Evolutionary conservation across 441 rosid species (phyloP).

Genomic region (Flueggea neowawraea): DNA sequence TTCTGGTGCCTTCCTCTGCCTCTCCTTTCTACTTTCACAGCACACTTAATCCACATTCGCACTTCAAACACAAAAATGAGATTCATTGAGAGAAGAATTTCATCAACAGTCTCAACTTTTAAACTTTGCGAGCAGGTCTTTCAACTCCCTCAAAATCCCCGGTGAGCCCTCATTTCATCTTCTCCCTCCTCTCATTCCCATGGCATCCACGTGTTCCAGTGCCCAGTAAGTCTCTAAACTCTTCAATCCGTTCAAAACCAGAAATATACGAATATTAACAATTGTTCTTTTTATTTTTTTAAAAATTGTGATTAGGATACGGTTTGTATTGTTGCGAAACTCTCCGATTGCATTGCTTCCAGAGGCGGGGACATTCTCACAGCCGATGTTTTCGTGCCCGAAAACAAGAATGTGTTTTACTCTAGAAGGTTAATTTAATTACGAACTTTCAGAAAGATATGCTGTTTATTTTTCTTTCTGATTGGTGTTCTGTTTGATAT

Average conservation of each 20-base stretch:
- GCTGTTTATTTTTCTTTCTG: not conserved
- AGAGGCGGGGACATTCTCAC: slow-evolving; percentile 89
- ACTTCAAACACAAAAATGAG: too few relatives aligned
- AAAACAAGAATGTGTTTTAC: slow-evolving; percentile 73
- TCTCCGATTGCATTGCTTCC: slow-evolving; percentile 91
- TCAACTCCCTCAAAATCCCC: slow-evolving; percentile 31
- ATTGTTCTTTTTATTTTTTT: too few relatives aligned
- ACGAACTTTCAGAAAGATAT: too few relatives aligned
- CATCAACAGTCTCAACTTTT: slow-evolving; percentile 33
- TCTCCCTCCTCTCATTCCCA: slow-evolving; percentile 45
- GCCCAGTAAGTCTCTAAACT: slow-evolving; percentile 51
- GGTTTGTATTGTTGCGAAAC: slow-evolving; percentile 86
- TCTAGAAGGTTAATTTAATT: slow-evolving; percentile 63
- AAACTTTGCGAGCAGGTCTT: slow-evolving; percentile 48
- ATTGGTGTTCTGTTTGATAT: slow-evolving; percentile 13
- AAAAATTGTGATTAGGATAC: slow-evolving; percentile 46
- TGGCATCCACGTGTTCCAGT: slow-evolving; percentile 91
- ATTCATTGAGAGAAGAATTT: slow-evolving; percentile 19
- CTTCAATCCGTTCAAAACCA: not conserved
- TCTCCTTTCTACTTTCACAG: too few relatives aligned
- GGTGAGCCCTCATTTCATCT: slow-evolving; percentile 44
- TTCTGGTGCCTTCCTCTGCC: too few relatives aligned
- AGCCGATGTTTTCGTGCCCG: slow-evolving; percentile 87
- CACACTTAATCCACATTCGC: too few relatives aligned
- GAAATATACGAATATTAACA: too few relatives aligned